Evolutionary conservation across 2,329 filamentous ascomycete species (phyloP), one percentile per base, ranked within the genome.

Genomic region (Lasiodiplodia hormozganensis): DNA sequence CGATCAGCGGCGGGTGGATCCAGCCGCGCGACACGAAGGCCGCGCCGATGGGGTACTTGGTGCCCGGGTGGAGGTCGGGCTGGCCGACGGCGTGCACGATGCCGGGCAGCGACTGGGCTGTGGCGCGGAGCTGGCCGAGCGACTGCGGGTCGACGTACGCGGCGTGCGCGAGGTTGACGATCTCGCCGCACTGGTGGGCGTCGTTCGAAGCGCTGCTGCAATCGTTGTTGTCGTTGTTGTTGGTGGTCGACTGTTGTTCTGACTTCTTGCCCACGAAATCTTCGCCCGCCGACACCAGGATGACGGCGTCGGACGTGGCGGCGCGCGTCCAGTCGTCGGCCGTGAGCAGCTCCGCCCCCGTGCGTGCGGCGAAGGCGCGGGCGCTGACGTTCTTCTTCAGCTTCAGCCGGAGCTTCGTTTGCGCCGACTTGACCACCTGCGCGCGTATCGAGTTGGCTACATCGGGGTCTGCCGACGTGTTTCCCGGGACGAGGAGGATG

Each of bases 1-100:
- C 79, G 11, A 81, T 80, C 12, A 81, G 71, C 18, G 76, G 77
- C 18, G 78, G 79, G 65, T 81, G 77, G 21, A 81, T 76, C 73
- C 77, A 81, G 69, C 70, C 72, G 38, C 73, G 70, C 0, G 75
- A 77, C 10, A 75, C 74, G 56, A 81, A 80, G 7, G 79, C 77
- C 2, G 77, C 76, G 14, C 78, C 78, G 25, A 81, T 78, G 2
- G 79, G 78, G 23, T 77, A 81, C 62, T 78, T 79, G 14, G 74
- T 76, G 7, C 79, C 78, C 7, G 76, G 77, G 49, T 80, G 77
- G 1, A 81, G 69, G 70, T 81, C 77, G 2, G 80, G 78, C 64
- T 79, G 78, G 18, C 73, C 78, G 3, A 77, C 75, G 2, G 76
- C 76, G 49, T 75, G 70, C 18, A 79, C 65, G 53, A 81, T 77